phyloP scores from a whole-genome alignment of 202 grass and related monocot genomes.

The Zizania palustris region DNA sequence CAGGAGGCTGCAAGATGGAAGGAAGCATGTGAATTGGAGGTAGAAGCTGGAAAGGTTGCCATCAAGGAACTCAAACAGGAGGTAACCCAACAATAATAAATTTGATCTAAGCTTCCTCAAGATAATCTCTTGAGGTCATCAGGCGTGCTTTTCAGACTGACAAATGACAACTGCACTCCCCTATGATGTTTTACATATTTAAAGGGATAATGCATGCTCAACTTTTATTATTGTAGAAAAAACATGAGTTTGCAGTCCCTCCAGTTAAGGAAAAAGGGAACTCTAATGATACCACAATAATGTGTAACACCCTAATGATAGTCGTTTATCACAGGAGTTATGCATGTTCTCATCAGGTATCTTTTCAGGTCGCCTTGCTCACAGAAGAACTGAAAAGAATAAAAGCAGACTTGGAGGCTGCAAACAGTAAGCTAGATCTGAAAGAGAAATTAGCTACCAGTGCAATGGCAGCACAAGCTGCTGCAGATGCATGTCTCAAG shows the following conservation, averaged over 20 bases:
- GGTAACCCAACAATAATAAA: slow-evolving; percentile 41
- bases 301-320: not conserved
- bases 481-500: slow-evolving; percentile 67
- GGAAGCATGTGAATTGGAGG: slow-evolving; percentile 74
- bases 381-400: slow-evolving; percentile 60
- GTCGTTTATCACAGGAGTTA: not conserved
- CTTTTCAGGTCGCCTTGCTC: slow-evolving; percentile 57
- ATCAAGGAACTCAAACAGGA: slow-evolving; percentile 60
- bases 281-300: not conserved
- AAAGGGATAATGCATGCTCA: not conserved
- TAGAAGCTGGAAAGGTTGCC: slow-evolving; percentile 74
- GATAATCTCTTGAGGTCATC: slow-evolving; percentile 5
- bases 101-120: slow-evolving; percentile 16
- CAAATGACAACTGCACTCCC: not conserved
- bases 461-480: slow-evolving; percentile 80
- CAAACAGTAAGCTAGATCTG: slow-evolving; percentile 62
- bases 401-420: slow-evolving; percentile 48
- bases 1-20: slow-evolving; percentile 71
- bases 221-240: not conserved
- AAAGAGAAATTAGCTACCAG: slow-evolving; percentile 66
- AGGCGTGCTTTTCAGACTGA: not conserved
- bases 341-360: slow-evolving; percentile 32
- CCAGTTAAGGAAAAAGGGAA: not conserved
- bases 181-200: not conserved
- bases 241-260: not conserved